Conservation (phyloP, 2,329 filamentous ascomycete species). For the Penicillium sp. region DNA sequence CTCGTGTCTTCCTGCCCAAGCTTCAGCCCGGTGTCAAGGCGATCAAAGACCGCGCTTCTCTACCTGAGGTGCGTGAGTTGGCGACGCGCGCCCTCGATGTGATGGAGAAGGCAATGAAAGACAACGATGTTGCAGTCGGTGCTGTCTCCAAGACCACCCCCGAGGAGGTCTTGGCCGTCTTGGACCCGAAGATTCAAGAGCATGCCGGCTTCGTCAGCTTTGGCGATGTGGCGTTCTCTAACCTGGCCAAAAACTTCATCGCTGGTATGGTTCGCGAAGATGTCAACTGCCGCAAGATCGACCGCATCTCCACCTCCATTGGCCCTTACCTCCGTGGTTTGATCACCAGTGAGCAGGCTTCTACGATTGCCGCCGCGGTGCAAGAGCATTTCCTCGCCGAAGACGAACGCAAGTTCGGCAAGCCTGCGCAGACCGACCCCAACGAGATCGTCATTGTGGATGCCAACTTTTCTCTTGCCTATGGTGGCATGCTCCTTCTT, state of each 20-base stretch:
- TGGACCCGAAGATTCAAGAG: conserved; percentile 71
- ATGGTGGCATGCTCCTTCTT: conserved; percentile 93
- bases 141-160: conserved; percentile 57
- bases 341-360: conserved; percentile 56
- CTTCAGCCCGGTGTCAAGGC: conserved; percentile 87
- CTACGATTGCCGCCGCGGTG: conserved; percentile 65
- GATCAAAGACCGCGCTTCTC: conserved; percentile 78
- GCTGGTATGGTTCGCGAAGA: conserved; percentile 80
- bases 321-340: conserved; percentile 70
- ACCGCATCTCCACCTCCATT: conserved; percentile 64
- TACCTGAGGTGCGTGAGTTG: conserved; percentile 90
- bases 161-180: conserved; percentile 66
- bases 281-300: conserved; percentile 72
- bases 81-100: conserved; percentile 74
- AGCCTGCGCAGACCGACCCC: conserved; percentile 78
- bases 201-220: conserved; percentile 58
- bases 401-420: conserved; percentile 80
- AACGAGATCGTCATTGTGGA: conserved; percentile 96
- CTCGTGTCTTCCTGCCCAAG: conserved; percentile 89
- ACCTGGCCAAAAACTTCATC: conserved; percentile 66
- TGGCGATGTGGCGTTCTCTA: conserved; percentile 58
- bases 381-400: conserved; percentile 73
- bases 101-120: conserved; percentile 88
- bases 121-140: conserved; percentile 51
- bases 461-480: conserved; percentile 92